Conservation (phyloP, 768 basidiomycete species). For the Hysterangium stoloniferum region DNA sequence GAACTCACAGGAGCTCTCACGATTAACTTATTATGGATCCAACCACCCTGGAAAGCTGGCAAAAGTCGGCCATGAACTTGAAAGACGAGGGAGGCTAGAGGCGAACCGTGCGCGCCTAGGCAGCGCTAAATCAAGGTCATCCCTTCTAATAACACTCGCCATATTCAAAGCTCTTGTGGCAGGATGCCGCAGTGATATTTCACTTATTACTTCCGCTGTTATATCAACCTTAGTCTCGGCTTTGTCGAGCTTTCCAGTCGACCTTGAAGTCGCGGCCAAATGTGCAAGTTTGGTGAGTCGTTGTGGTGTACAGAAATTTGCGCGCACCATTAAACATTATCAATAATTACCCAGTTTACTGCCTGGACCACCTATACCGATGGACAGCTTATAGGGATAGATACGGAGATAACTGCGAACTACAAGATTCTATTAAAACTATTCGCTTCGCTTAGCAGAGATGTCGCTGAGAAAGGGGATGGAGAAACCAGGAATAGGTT, state of each 20-base stretch:
- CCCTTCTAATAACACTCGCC: conserved; percentile 74
- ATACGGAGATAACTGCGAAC: conserved; percentile 56
- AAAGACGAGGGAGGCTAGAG: conserved; percentile 62
- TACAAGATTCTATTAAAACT: conserved; percentile 61
- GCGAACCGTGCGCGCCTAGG: conserved; percentile 63
- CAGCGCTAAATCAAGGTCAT: conserved; percentile 73
- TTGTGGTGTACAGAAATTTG: background rate
- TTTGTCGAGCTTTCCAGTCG: conserved; percentile 36
- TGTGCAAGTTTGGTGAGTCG: conserved; percentile 71
- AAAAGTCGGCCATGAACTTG: conserved; percentile 68
- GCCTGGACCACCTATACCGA: conserved; percentile 92
- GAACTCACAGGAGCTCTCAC: conserved; percentile 78
- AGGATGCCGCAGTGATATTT: conserved; percentile 81
- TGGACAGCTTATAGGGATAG: conserved; percentile 73
- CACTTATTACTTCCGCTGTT: conserved; percentile 63
- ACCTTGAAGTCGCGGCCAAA: conserved; percentile 69
- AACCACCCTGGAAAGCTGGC: conserved; percentile 75
- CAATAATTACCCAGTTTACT: conserved; percentile 67
- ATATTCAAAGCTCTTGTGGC: conserved; percentile 76
- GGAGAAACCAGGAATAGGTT: conserved; percentile 71
- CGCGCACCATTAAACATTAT: conserved; percentile 10
- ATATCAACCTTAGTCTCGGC: conserved; percentile 54
- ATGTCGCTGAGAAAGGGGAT: conserved; percentile 43
- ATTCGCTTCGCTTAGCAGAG: conserved; percentile 56
- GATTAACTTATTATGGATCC: conserved; percentile 80